Conservation (phyloP, 306 rosid species). For the Dryas octopetala region DNA sequence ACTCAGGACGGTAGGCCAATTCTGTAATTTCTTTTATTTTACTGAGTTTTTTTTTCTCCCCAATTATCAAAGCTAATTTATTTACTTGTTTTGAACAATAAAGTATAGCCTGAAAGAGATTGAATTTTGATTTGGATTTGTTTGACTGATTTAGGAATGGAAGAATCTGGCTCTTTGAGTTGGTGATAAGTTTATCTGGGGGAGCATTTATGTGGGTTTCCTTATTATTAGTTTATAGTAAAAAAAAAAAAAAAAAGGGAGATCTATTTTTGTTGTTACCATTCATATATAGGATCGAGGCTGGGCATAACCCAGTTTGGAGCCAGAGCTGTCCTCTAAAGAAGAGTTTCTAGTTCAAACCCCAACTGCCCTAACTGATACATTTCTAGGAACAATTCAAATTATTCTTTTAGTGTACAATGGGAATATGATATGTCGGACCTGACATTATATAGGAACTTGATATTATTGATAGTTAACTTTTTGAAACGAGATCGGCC, state of each 20-base stretch:
- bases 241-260: not conserved
- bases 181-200: not conserved
- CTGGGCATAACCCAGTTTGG: not conserved
- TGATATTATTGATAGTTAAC: not conserved
- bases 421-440: not conserved
- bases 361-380: not conserved
- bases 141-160: not conserved
- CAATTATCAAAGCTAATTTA: not conserved
- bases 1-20: constrained; percentile 89
- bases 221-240: not conserved
- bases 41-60: not conserved
- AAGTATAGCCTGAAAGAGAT: not conserved
- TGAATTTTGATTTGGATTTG: not conserved
- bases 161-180: not conserved
- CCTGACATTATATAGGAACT: not conserved
- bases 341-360: not conserved
- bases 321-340: not conserved
- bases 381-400: not conserved
- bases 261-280: not conserved
- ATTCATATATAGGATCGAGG: not conserved
- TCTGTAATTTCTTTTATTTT: constrained; percentile 27
- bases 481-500: not conserved
- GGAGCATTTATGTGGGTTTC: not conserved
- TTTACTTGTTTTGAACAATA: not conserved
- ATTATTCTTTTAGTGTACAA: not conserved